A percentile compares a stretch with the other conserved stretches of the same genome.
These are phyloP conservation scores for Croton setiger DNA, from an alignment of 441 rosid genomes.

Conservation along the genomic window DNA sequence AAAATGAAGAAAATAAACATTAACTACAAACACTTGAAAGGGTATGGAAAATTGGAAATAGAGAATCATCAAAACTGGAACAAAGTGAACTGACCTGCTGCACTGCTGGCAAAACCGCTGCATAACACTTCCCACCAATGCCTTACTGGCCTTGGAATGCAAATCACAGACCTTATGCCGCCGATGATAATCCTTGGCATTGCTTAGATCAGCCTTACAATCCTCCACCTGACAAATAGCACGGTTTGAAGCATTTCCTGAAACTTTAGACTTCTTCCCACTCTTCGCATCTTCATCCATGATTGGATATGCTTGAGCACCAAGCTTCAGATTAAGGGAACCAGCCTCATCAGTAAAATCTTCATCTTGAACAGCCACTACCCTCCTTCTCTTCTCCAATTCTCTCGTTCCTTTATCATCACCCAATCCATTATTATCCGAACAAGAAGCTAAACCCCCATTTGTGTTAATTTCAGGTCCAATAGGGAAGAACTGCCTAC, in stretches of 20 bases:
- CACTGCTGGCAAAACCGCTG: slow-evolving; percentile 99
- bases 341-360: slow-evolving; percentile 33
- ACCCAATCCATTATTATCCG: slow-evolving; percentile 46
- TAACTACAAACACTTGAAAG: neutral
- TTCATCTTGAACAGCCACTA: slow-evolving; percentile 34
- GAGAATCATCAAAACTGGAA: neutral
- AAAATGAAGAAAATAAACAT: slow-evolving; percentile 13
- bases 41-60: neutral
- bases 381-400: slow-evolving; percentile 74
- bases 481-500: slow-evolving; percentile 54
- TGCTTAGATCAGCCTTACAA: slow-evolving; percentile 81
- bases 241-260: slow-evolving; percentile 43
- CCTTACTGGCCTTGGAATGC: slow-evolving; percentile 82
- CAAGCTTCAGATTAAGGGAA: slow-evolving; percentile 59
- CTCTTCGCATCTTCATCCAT: slow-evolving; percentile 38
- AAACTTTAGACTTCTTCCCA: slow-evolving; percentile 60
- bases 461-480: slow-evolving; percentile 28
- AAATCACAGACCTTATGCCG: slow-evolving; percentile 88
- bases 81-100: slow-evolving; percentile 57
- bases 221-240: slow-evolving; percentile 84
- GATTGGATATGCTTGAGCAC: slow-evolving; percentile 43
- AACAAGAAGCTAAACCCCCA: slow-evolving; percentile 50
- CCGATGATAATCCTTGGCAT: slow-evolving; percentile 84
- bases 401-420: slow-evolving; percentile 43
- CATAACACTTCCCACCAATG: slow-evolving; percentile 67